Conservation (phyloP, 2,329 filamentous ascomycete species). For the Leptosphaerulina australis region DNA sequence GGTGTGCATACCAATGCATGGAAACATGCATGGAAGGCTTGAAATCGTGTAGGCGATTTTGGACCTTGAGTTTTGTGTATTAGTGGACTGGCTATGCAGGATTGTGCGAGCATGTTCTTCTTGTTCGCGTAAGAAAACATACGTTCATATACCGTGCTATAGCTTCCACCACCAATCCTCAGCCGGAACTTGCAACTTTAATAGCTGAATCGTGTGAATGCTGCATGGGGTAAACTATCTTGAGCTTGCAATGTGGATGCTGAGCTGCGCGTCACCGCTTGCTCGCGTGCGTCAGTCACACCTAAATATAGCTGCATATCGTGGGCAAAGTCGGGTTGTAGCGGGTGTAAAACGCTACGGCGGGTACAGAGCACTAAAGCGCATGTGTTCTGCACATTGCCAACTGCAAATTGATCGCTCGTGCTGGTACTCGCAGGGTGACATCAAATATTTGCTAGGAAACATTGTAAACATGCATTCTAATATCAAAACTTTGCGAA, state of each 20-base stretch:
- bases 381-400: not conserved
- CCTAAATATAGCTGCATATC: conserved; percentile 29
- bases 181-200: no score
- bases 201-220: no score
- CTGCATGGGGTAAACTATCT: not conserved
- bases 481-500: no score
- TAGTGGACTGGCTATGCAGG: no score
- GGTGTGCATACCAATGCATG: not conserved
- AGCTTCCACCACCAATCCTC: no score
- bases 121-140: no score
- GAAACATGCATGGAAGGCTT: not conserved
- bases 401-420: not conserved
- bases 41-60: not conserved
- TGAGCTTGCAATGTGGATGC: not conserved
- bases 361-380: no score
- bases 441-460: not conserved
- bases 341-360: not conserved
- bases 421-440: no score
- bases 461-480: no score
- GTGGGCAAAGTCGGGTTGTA: conserved; percentile 18
- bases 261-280: not conserved
- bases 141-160: no score
- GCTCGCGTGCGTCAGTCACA: not conserved
- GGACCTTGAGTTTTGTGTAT: no score
- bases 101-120: no score